phyloP scores from a whole-genome alignment of 163 green algal species.

The Volvox carteri region DNA sequence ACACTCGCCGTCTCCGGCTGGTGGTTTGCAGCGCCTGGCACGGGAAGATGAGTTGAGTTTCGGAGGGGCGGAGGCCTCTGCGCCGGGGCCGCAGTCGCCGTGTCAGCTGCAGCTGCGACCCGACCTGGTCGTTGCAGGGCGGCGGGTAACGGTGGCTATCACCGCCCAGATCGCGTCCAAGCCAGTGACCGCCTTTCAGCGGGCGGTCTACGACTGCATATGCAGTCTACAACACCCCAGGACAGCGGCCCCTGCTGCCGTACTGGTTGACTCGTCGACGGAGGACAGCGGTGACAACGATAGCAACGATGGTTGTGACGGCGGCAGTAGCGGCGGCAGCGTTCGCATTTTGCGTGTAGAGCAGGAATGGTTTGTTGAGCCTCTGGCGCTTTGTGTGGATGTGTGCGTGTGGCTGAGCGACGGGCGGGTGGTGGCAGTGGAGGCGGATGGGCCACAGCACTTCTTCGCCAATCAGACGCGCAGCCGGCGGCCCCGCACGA shows the following conservation, averaged over 20 bases:
- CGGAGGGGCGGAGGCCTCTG: too few species aligned
- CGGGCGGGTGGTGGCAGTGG: conserved; percentile 32
- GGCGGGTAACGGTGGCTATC: not conserved
- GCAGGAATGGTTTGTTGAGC: conserved; percentile 25
- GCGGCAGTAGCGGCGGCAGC: not conserved
- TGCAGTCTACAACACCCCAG: not conserved
- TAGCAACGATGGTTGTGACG: not conserved
- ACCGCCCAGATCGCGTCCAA: not conserved
- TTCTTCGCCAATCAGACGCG: conserved; percentile 42
- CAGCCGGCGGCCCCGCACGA: not conserved
- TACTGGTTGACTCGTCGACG: not conserved
- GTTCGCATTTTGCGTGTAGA: not conserved
- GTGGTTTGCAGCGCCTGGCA: not conserved
- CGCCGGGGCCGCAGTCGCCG: not conserved
- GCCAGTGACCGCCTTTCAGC: not conserved
- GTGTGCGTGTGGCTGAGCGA: conserved; percentile 31
- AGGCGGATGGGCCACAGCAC: conserved; percentile 54
- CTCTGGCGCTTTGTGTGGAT: conserved; percentile 4
- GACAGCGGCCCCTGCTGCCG: not conserved
- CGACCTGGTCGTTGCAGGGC: not conserved
- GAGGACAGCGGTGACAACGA: not conserved
- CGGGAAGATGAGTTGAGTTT: not conserved
- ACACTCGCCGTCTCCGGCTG: not conserved
- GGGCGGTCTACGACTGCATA: not conserved
- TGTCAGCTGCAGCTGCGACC: not conserved